phyloP scores from a whole-genome alignment of 805 yeast species.

The Metschnikowia orientalis region DNA sequence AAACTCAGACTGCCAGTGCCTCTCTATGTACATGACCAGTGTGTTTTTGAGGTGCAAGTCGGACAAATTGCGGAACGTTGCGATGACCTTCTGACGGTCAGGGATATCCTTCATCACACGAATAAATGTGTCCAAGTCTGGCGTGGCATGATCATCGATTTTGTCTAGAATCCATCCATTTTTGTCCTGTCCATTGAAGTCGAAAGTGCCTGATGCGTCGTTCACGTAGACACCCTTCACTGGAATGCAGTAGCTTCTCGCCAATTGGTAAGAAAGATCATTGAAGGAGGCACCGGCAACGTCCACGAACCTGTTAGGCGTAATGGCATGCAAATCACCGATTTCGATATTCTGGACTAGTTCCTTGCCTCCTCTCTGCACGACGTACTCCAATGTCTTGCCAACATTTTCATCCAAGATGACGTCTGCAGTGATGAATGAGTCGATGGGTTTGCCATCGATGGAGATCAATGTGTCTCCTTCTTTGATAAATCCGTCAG shows the following conservation, averaged over 20 bases:
- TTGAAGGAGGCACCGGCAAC: conserved; percentile 87
- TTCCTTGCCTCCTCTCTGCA: conserved; percentile 57
- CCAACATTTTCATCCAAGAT: conserved; percentile 73
- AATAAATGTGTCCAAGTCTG: conserved; percentile 70
- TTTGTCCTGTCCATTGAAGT: conserved; percentile 51
- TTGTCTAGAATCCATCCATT: conserved; percentile 80
- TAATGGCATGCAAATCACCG: conserved; percentile 73
- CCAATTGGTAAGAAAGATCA: conserved; percentile 82
- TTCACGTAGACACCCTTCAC: conserved; percentile 80
- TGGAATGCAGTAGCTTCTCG: conserved; percentile 78
- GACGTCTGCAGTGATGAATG: conserved; percentile 78
- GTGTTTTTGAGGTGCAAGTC: conserved; percentile 74
- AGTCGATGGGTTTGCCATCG: conserved; percentile 57
- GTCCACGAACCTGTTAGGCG: conserved; percentile 76
- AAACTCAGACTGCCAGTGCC: conserved; percentile 79
- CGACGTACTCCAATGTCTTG: conserved; percentile 45
- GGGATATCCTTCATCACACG: conserved; percentile 76
- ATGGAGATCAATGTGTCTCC: conserved; percentile 81
- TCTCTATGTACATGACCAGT: conserved; percentile 66
- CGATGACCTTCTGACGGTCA: conserved; percentile 66
- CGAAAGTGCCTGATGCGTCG: conserved; percentile 75
- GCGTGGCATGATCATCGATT: conserved; percentile 68
- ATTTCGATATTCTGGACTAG: conserved; percentile 49
- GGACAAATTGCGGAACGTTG: conserved; percentile 69
- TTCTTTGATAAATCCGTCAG: conserved; percentile 65